Percentiles rank a stretch among this genome's conserved stretches.
Evolutionary conservation across 495 filamentous ascomycete genomes (phyloP).

Genomic region (Trichoderma parareesei): DNA sequence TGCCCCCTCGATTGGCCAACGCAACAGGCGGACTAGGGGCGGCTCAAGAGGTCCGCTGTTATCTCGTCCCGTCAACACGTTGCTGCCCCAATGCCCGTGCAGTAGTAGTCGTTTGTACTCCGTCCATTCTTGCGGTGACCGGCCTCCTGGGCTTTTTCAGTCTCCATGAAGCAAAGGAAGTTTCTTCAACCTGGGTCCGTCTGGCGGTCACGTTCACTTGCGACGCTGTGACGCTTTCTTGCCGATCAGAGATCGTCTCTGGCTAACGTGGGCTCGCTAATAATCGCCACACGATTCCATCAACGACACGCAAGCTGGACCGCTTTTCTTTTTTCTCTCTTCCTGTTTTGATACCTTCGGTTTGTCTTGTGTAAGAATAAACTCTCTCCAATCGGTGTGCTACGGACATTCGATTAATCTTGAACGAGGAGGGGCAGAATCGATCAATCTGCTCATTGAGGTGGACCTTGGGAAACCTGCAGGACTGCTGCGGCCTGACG

Average conservation of each 20-base stretch:
- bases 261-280: conserved; percentile 5
- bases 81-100: too few relatives aligned
- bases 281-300: not conserved
- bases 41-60: not conserved
- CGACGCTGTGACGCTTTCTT: not conserved
- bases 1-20: not conserved
- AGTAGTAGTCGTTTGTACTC: too few relatives aligned
- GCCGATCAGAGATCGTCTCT: conserved; percentile 4
- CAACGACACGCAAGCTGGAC: not conserved
- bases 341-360: too few relatives aligned
- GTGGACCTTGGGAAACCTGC: not conserved
- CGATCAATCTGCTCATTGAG: not conserved
- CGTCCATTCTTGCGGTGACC: not conserved
- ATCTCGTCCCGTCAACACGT: not conserved
- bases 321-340: not conserved
- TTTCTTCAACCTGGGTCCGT: too few relatives aligned
- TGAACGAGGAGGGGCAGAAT: not conserved
- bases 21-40: not conserved
- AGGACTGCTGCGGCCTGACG: not conserved
- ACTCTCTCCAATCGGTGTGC: not conserved
- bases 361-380: too few relatives aligned
- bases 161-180: too few relatives aligned
- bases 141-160: not conserved
- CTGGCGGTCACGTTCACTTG: not conserved
- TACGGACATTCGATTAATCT: not conserved